These are phyloP conservation scores for Phalaenopsis aphrodite DNA, from an alignment of 106 monocot species.

Conservation along the genomic window DNA sequence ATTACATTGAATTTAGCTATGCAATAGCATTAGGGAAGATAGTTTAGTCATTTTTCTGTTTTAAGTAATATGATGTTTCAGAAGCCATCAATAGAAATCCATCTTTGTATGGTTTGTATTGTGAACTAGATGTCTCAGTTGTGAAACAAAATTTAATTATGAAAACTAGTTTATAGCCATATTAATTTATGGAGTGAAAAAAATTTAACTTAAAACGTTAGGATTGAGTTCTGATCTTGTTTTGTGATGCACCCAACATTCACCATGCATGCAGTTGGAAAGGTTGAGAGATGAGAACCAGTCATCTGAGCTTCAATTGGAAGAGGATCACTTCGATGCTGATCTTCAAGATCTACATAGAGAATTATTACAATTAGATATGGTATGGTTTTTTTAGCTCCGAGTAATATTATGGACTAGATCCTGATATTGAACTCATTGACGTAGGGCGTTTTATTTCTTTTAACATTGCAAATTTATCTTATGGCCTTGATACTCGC, in stretches of 20 bases:
- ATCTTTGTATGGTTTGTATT: background rate
- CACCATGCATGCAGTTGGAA: slow-evolving; percentile 49
- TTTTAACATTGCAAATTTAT: background rate
- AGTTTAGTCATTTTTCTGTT: background rate
- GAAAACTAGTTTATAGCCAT: too few species aligned
- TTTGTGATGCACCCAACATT: background rate
- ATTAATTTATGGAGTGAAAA: too few species aligned
- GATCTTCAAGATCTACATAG: slow-evolving; percentile 55
- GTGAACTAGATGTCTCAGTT: too few species aligned
- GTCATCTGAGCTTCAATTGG: slow-evolving; percentile 34
- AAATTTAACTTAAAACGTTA: background rate
- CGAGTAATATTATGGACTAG: background rate
- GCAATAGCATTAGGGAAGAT: background rate
- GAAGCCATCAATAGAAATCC: background rate
- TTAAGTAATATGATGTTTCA: background rate
- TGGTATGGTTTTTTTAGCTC: slow-evolving; percentile 30
- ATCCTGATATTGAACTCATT: background rate
- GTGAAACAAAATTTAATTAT: too few species aligned
- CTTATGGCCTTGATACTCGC: background rate
- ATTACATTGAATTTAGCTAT: background rate
- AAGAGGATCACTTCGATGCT: slow-evolving; percentile 37
- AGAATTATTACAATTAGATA: slow-evolving; percentile 60
- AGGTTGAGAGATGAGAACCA: slow-evolving; percentile 70
- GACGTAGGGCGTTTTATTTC: background rate
- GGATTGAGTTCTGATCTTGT: background rate